A percentile compares a stretch with the other conserved stretches of the same genome.
Evolutionary conservation across 1,139 yeast species (phyloP).

Genomic region (Zhuliangozyma parablackwelliae): DNA sequence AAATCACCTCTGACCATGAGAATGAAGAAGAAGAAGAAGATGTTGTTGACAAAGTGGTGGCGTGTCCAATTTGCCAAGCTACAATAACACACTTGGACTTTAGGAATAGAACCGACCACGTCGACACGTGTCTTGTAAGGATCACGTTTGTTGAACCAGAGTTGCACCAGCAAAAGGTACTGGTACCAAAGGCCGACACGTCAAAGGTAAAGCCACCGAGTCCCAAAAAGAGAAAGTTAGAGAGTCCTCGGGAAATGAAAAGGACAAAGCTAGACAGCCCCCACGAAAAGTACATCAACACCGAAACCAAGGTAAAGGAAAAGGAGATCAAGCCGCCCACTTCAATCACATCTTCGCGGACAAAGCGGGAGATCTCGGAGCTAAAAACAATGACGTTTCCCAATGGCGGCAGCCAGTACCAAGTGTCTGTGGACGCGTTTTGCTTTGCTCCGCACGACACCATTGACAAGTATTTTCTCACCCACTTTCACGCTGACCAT

Average conservation of each 20-base stretch:
- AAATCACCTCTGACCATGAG: too few species aligned
- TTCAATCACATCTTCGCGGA: constrained; percentile 10
- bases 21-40: neutral
- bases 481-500: constrained; percentile 93
- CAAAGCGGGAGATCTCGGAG: constrained; percentile 45
- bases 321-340: constrained; percentile 22
- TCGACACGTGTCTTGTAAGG: constrained; percentile 45
- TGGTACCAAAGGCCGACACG: neutral
- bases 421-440: constrained; percentile 67
- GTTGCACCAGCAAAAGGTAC: neutral
- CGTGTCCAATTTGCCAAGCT: constrained; percentile 18
- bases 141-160: constrained; percentile 9
- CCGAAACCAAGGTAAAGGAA: constrained; percentile 7
- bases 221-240: neutral
- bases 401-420: constrained; percentile 14
- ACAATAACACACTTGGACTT: constrained; percentile 14
- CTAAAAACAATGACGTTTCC: constrained; percentile 51
- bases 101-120: constrained; percentile 51
- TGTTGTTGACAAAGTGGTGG: constrained; percentile 1
- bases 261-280: constrained; percentile 7
- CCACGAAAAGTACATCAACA: constrained; percentile 11
- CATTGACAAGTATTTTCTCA: constrained; percentile 52
- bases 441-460: constrained; percentile 45
- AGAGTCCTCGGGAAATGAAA: constrained; percentile 7
- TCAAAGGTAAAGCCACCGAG: constrained; percentile 1